Conservation (phyloP, 1,284 basidiomycete genomes). For the Ceratobasidium sp. region DNA sequence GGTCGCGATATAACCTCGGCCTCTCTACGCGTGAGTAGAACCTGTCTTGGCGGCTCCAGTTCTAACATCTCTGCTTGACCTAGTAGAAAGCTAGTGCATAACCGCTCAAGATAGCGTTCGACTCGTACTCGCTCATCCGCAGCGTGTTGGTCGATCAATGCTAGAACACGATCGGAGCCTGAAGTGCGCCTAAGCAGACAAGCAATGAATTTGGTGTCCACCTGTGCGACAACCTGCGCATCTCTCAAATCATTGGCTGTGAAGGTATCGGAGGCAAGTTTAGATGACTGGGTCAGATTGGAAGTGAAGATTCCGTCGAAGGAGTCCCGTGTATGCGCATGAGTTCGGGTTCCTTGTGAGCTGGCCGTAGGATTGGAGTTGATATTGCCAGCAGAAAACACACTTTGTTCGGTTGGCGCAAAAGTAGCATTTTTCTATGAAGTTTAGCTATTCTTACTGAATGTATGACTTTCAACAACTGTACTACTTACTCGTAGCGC, state of each 20-base stretch:
- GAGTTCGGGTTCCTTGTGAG: background rate
- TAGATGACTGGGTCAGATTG: constrained; percentile 22
- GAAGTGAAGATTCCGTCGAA: background rate
- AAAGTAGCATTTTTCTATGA: constrained; percentile 17
- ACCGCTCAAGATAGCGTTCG: constrained; percentile 78
- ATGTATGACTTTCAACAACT: background rate
- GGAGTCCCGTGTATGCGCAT: constrained; percentile 12
- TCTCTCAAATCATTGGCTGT: constrained; percentile 62
- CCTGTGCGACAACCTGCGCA: constrained; percentile 77
- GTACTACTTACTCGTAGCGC: constrained; percentile 25
- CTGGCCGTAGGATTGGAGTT: background rate
- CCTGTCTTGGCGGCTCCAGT: constrained; percentile 63
- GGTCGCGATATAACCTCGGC: constrained; percentile 60
- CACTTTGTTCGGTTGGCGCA: background rate
- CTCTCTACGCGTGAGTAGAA: constrained; percentile 75
- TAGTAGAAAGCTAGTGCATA: constrained; percentile 71
- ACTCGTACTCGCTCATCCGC: constrained; percentile 92
- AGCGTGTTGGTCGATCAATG: constrained; percentile 94
- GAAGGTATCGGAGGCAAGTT: constrained; percentile 53
- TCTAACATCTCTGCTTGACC: constrained; percentile 44
- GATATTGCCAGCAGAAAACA: background rate
- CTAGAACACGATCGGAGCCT: constrained; percentile 56
- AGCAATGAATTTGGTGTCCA: constrained; percentile 89
- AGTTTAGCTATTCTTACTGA: background rate
- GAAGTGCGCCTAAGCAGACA: constrained; percentile 61